Base-by-base conservation (phyloP, 1,139 yeast genomes). In the Petasospora rhodanensis region DNA sequence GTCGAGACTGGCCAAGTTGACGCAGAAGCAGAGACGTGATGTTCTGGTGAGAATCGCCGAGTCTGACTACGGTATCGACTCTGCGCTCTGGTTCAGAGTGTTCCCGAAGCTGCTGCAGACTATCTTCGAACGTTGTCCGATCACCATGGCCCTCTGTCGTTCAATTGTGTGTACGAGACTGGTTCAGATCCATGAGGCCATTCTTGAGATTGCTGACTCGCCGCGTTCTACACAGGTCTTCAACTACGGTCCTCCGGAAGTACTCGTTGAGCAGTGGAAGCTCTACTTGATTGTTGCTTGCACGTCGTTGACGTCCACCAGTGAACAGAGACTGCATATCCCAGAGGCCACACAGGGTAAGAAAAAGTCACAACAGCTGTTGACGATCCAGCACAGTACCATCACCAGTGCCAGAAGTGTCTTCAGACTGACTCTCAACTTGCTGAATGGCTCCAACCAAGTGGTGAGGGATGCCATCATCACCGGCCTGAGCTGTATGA, bases 351-450 rank as follows among this genome's bases (percentile, higher is more conserved):
- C 45, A 4, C 59, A 58, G 31, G 60, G 62, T 0, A 55, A 60
- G 37, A 55, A 61, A 35, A 87, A 86, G 47, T 79, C 91, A 1
- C 73, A 79, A 53, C 89, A 84, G 46, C 72, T 84, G 52, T 77
- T 81, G 48, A 76, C 82, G 0, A 80, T 85, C 30, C 95, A 86
- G 47, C 95, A 85, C 51, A 95, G 87, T 52, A 80, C 86, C 33
- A 89, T 93, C 34, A 89, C 95, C 0, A 85, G 96, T 43, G 97
- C 96, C 0, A 79, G 83, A 43, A 81, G 95, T 0, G 79, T 93
- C 2, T 93, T 93, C 60, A 70, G 83, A 37, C 79, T 91, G 82
- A 93, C 87, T 0, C 63, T 86, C 25, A 96, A 96, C 0, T 61
- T 91, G 21, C 61, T 93, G 32, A 79, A 75, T 22, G 78, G 87